Evolutionary conservation across 2,329 filamentous ascomycete species (phyloP).

Genomic region (Microdochium bolleyi): DNA sequence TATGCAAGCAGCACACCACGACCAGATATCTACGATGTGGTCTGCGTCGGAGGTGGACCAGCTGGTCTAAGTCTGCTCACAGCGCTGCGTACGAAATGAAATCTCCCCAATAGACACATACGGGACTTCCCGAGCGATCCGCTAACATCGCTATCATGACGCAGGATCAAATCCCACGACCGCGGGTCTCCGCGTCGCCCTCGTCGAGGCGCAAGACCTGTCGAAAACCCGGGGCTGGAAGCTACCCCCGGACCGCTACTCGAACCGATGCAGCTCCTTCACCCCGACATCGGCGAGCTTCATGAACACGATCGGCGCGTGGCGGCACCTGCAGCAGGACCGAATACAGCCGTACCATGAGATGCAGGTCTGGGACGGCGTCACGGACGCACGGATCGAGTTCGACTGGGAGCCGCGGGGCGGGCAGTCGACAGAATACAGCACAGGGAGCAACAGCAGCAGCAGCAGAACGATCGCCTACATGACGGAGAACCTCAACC

Average conservation of each 20-base stretch:
- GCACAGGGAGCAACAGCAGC: constrained; percentile 17
- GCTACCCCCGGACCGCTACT: constrained; percentile 62
- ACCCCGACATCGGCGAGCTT: constrained; percentile 84
- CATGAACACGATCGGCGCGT: constrained; percentile 75
- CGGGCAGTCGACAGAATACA: constrained; percentile 26
- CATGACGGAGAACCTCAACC: constrained; percentile 92
- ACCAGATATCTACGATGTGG: constrained; percentile 83
- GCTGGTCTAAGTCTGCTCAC: constrained; percentile 78
- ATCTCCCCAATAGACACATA: too few relatives aligned
- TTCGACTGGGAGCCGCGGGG: constrained; percentile 61
- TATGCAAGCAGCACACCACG: constrained; percentile 30
- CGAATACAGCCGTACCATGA: constrained; percentile 84
- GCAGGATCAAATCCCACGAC: constrained; percentile 69
- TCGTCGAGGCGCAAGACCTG: constrained; percentile 86
- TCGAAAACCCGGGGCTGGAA: constrained; percentile 58
- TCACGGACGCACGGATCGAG: constrained; percentile 77
- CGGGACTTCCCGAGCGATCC: background rate
- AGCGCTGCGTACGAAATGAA: constrained; percentile 59
- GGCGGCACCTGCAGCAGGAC: constrained; percentile 63
- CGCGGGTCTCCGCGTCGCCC: constrained; percentile 70
- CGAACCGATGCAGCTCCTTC: constrained; percentile 91
- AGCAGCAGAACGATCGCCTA: constrained; percentile 69
- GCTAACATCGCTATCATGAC: background rate
- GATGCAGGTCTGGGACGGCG: constrained; percentile 98
- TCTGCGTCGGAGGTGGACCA: constrained; percentile 84